Evolutionary conservation across 2,329 filamentous ascomycete species (phyloP).

Genomic region (Epichloe gansuensis): DNA sequence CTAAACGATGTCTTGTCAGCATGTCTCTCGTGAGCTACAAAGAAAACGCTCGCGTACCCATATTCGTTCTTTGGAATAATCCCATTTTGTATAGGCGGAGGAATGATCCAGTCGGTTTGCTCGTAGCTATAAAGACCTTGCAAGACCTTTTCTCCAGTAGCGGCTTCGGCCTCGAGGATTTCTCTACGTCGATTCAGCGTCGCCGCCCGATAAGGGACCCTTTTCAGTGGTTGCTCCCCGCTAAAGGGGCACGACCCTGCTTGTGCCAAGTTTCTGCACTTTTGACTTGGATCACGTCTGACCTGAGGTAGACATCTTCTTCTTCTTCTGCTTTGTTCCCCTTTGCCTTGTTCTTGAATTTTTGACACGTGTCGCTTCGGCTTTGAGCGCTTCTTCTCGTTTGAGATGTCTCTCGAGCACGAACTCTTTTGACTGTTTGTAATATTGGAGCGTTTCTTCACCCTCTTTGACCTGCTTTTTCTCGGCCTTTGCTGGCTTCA

Average conservation of each 20-base stretch:
- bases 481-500: conserved; percentile 59
- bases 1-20: conserved; percentile 17
- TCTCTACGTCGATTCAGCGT: conserved; percentile 80
- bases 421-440: conserved; percentile 76
- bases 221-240: conserved; percentile 65
- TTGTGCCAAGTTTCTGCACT: conserved; percentile 97
- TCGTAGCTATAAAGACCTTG: conserved; percentile 75
- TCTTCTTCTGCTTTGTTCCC: conserved; percentile 58
- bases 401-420: conserved; percentile 77
- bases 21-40: not conserved
- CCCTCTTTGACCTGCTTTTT: conserved; percentile 64
- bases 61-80: conserved; percentile 89
- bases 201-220: conserved; percentile 80
- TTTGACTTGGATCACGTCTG: conserved; percentile 75
- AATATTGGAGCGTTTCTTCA: conserved; percentile 74
- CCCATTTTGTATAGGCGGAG: conserved; percentile 71
- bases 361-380: conserved; percentile 57
- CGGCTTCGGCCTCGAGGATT: conserved; percentile 71
- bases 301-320: conserved; percentile 69
- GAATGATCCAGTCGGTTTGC: conserved; percentile 95
- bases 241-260: conserved; percentile 67
- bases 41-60: conserved; percentile 32
- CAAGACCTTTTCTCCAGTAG: conserved; percentile 69
- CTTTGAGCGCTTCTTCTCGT: conserved; percentile 76
- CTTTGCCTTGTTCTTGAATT: conserved; percentile 65